A percentile compares a stretch with the other conserved stretches of the same genome.
phyloP scores from a whole-genome alignment of 2,329 filamentous ascomycete genomes.

The Aspergillus pseudoglaucus region DNA sequence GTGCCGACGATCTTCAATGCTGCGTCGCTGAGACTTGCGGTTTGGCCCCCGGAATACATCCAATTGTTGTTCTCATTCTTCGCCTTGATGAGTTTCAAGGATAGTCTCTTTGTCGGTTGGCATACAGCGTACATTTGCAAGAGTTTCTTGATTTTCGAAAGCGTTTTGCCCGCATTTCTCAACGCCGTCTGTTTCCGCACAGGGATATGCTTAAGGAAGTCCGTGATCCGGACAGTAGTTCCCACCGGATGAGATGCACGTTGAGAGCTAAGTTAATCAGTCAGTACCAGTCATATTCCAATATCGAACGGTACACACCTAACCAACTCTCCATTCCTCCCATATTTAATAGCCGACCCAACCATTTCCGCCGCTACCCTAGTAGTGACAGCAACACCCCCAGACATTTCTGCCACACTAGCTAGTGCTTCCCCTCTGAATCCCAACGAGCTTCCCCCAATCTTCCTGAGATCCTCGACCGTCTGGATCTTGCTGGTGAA shows the following conservation, averaged over 20 bases:
- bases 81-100: constrained; percentile 49
- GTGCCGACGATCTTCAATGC: constrained; percentile 51
- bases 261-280: constrained; percentile 19
- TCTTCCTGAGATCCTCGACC: constrained; percentile 48
- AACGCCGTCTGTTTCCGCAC: constrained; percentile 52
- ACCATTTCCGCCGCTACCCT: constrained; percentile 52
- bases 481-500: constrained; percentile 60
- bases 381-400: constrained; percentile 48
- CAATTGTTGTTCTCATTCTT: constrained; percentile 58
- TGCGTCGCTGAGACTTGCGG: constrained; percentile 46
- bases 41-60: constrained; percentile 50
- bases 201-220: constrained; percentile 53
- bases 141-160: constrained; percentile 47
- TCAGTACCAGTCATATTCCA: neutral
- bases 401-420: constrained; percentile 54
- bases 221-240: constrained; percentile 52
- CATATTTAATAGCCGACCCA: constrained; percentile 47
- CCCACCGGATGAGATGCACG: constrained; percentile 52
- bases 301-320: constrained; percentile 27
- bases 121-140: constrained; percentile 56
- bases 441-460: constrained; percentile 54
- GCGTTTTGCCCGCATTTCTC: constrained; percentile 45
- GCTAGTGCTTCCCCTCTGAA: constrained; percentile 61
- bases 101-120: constrained; percentile 50
- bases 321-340: constrained; percentile 43